These are phyloP conservation scores for Neofusicoccum laricinum DNA, from an alignment of 2,329 filamentous ascomycete species.

Conservation along the genomic window DNA sequence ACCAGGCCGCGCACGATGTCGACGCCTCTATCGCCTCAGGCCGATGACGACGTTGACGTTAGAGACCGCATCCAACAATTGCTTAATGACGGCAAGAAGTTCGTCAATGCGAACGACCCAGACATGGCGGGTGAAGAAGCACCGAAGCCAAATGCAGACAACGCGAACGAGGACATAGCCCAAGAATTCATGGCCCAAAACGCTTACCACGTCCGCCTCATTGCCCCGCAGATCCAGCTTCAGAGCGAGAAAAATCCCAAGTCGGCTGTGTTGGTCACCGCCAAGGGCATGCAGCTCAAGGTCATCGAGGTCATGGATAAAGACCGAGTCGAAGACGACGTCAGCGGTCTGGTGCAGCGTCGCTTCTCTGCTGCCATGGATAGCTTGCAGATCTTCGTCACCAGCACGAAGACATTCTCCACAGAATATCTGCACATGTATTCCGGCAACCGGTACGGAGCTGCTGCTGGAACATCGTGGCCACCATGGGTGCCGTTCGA, in stretches of 20 bases:
- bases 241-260: conserved; percentile 98
- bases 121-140: conserved; percentile 35
- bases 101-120: conserved; percentile 69
- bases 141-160: conserved; percentile 27
- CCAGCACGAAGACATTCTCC: conserved; percentile 85
- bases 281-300: conserved; percentile 97
- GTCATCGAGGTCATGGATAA: conserved; percentile 98
- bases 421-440: conserved; percentile 87
- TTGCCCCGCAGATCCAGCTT: conserved; percentile 95
- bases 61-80: conserved; percentile 85
- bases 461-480: conserved; percentile 81
- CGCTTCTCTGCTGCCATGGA: conserved; percentile 95
- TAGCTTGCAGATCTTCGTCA: conserved; percentile 96
- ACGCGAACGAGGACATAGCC: conserved; percentile 68
- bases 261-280: conserved; percentile 92
- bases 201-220: conserved; percentile 89
- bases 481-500: conserved; percentile 98
- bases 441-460: conserved; percentile 88
- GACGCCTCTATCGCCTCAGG: conserved; percentile 38
- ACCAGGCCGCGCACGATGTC: conserved; percentile 19
- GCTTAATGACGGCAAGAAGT: conserved; percentile 77
- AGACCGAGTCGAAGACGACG: conserved; percentile 82
- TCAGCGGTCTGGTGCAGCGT: conserved; percentile 92
- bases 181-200: conserved; percentile 88
- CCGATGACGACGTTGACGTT: conserved; percentile 64